Base-by-base conservation (phyloP, 2,329 filamentous ascomycete species). In the Cadophora sp. region DNA sequence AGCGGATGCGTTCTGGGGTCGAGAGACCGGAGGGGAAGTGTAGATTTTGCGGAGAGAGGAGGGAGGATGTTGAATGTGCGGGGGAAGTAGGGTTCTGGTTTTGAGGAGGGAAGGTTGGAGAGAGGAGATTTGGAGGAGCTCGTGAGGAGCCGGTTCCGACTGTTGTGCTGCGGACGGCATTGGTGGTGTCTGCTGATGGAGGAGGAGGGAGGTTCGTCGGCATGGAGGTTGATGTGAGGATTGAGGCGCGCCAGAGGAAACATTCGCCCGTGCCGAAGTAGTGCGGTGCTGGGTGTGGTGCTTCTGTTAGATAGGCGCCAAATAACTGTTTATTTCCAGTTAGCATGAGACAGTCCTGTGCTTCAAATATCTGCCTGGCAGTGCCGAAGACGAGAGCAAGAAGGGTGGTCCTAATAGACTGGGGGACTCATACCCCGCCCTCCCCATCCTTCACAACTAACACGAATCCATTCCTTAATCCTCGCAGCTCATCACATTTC, bases 261-360 rank as follows among this genome's bases (percentile, higher is more conserved):
- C 95, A 98, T 80, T 99, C 96, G 75, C 96, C 96, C 14, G 93
- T 97, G 76, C 96, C 96, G 79, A 92, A 99, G 83, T 97, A 99
- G 71, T 94, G 92, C 2, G 93, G 82, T 1, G 89, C 84, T 0
- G 93, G 92, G 74, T 91, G 92, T 12, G 95, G 94, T 62, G 92
- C 85, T 78, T 99, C 95, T 63, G 93, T 97, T 64, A 98, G 88
- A 79, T 98, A 98, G 64, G 94, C 94, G 77, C 96, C 96, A 78
- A 99, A 99, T 51, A 93, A 86, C 87, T 91, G 71, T 29, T n/a
- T 27, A 50, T 6, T 4, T 16, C n/a, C 55, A 48, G 43, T 62
- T 62, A 65, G 40, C 56, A 55, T 62, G 53, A 37, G 7, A 22
- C 8, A 37, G 7, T 37, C 31, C 55, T 8, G 3, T 58, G 14